Evolutionary conservation across 768 basidiomycete genomes (phyloP).

Genomic region (Amanita inopinata): DNA sequence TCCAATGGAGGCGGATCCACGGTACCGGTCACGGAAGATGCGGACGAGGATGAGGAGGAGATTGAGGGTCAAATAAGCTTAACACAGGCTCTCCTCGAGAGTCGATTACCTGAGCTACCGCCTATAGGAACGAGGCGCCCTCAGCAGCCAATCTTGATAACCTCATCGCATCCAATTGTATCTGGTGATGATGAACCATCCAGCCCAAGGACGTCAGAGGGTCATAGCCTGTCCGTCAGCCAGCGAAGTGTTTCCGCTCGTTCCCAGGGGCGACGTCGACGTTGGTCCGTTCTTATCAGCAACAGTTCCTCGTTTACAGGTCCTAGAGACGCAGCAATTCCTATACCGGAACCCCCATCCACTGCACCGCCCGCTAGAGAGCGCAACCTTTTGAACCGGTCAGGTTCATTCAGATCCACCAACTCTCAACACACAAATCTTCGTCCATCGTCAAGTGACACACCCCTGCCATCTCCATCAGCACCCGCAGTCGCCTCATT

Average conservation of each 20-base stretch:
- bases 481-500: constrained; percentile 14
- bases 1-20: constrained; percentile 14
- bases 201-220: constrained; percentile 40
- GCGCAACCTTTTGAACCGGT: constrained; percentile 23
- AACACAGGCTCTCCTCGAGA: constrained; percentile 67
- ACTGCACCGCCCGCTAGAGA: constrained; percentile 19
- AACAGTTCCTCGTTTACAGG: background rate
- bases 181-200: constrained; percentile 34
- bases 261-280: constrained; percentile 40
- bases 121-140: constrained; percentile 56
- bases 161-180: constrained; percentile 28
- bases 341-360: constrained; percentile 11
- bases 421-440: constrained; percentile 22
- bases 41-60: constrained; percentile 47
- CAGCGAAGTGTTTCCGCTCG: constrained; percentile 22
- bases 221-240: constrained; percentile 20
- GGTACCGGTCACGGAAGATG: constrained; percentile 30
- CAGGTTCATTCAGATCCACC: constrained; percentile 32
- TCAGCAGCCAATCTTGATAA: constrained; percentile 61
- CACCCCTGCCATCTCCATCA: constrained; percentile 16
- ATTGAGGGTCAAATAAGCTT: constrained; percentile 61
- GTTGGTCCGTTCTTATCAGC: constrained; percentile 65
- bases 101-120: constrained; percentile 65
- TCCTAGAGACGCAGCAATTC: constrained; percentile 17
- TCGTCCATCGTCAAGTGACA: constrained; percentile 18